These are phyloP conservation scores for Plectosphaerella cucumerina DNA, from an alignment of 2,329 filamentous ascomycete genomes.

Conservation along the genomic window DNA sequence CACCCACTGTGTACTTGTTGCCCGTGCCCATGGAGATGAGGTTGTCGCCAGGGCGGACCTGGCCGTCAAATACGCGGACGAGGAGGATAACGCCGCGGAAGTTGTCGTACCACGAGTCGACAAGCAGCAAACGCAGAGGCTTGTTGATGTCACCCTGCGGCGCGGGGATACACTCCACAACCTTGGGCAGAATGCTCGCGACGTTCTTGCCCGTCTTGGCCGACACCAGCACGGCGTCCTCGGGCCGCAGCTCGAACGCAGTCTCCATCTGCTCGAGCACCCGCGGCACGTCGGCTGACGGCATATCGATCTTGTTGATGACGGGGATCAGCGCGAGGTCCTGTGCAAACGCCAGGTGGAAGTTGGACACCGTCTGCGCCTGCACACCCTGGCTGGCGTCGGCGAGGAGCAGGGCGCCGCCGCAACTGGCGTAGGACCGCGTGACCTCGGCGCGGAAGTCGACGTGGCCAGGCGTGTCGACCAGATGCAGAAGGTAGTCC, in stretches of 20 bases:
- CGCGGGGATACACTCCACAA: conserved; percentile 79
- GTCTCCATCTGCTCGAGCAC: conserved; percentile 82
- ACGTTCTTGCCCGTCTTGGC: conserved; percentile 94
- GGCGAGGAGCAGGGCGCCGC: conserved; percentile 85
- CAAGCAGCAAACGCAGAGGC: conserved; percentile 78
- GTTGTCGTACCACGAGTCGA: conserved; percentile 97
- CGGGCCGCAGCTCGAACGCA: conserved; percentile 82
- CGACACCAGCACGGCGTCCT: conserved; percentile 68
- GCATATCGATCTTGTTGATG: conserved; percentile 94
- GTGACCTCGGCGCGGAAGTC: conserved; percentile 97
- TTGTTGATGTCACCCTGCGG: conserved; percentile 69
- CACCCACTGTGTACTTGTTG: conserved; percentile 86
- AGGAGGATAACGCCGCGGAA: conserved; percentile 92
- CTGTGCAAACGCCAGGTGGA: conserved; percentile 94
- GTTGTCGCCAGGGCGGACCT: conserved; percentile 75
- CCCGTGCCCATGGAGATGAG: conserved; percentile 86
- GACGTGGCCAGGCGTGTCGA: conserved; percentile 96
- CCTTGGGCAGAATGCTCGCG: conserved; percentile 72
- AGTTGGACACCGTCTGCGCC: conserved; percentile 97
- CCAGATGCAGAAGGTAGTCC: conserved; percentile 91
- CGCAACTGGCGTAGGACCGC: conserved; percentile 91
- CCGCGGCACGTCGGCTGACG: conserved; percentile 79
- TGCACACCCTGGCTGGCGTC: conserved; percentile 96
- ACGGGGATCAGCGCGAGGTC: conserved; percentile 83
- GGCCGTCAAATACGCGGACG: conserved; percentile 87